Conservation (phyloP, 495 filamentous ascomycete genomes). For the Sporormia fimetaria region DNA sequence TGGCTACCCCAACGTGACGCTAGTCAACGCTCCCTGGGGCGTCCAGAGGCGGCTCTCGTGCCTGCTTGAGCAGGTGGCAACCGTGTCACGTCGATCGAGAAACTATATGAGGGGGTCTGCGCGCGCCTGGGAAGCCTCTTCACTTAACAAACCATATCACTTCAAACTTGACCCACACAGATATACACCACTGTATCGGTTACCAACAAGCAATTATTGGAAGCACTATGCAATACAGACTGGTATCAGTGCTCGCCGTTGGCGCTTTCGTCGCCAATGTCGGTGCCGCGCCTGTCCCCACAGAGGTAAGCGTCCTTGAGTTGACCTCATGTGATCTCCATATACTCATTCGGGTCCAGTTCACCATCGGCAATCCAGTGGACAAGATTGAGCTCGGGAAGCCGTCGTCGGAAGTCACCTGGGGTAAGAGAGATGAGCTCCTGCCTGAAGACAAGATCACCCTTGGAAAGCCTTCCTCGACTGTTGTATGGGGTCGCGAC, state of each 20-base stretch:
- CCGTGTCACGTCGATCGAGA: slow-evolving; percentile 11
- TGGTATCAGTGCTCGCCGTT: slow-evolving; percentile 14
- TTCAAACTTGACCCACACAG: background rate
- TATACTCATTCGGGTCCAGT: background rate
- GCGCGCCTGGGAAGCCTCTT: slow-evolving; percentile 2
- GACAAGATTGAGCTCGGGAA: slow-evolving; percentile 8
- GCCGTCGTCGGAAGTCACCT: slow-evolving; percentile 7
- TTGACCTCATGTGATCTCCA: background rate
- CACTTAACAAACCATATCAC: slow-evolving; percentile 6
- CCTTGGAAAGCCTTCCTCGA: background rate
- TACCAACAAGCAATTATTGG: background rate
- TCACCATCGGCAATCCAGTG: background rate
- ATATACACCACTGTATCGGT: background rate
- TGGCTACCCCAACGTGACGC: slow-evolving; percentile 5
- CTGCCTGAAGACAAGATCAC: background rate
- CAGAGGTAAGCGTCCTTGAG: slow-evolving; percentile 10
- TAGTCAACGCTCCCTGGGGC: background rate
- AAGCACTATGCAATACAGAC: slow-evolving; percentile 13
- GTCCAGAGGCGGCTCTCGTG: slow-evolving; percentile 1
- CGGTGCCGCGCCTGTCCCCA: slow-evolving; percentile 11
- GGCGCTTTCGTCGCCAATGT: slow-evolving; percentile 13
- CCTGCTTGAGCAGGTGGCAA: slow-evolving; percentile 7
- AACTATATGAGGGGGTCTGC: slow-evolving; percentile 21
- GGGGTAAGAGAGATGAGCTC: slow-evolving; percentile 9
- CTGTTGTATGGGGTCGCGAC: background rate